Base-by-base conservation (phyloP, 2,329 filamentous ascomycete genomes). In the Sporothrix luriei region DNA sequence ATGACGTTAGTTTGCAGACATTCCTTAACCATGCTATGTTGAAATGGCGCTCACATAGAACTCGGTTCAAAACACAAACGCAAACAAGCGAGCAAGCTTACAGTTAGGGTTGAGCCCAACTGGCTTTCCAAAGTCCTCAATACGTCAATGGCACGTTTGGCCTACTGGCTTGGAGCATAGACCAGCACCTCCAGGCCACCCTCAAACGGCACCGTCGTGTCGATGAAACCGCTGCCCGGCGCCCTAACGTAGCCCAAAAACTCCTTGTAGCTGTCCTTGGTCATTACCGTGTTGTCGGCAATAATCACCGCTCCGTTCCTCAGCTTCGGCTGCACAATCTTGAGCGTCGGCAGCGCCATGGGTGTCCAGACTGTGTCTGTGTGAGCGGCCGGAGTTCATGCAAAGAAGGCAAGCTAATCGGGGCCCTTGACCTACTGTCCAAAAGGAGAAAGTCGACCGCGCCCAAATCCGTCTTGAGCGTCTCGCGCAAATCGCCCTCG, bases 391-490 rank as follows among this genome's bases (percentile, higher is more conserved):
- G 6, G 33, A 33, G 33, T 33, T 9, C 33, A 33, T 33, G 33
- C 33, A 33, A 33, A 33, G 33, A 33, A 33, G 33, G 33, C 33
- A 7, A 5, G 5, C 6, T 6, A 33, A 33, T 33, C 33, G 33
- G 33, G 4, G 33, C 9, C 9, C 33, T 7, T 33, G 5, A 82
- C 86, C 80, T 76, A 89, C 87, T 89, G 73, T 89, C 87, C 33
- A 90, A 79, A 29, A 88, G 77, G 19, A 90, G 73, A 24, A 89
- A 78, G 71, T 89, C 85, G n/a, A 89, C 78, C 40, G 81, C 74
- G 1, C 80, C 78, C 0, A 81, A 80, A 70, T 83, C 82, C 2
- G 78, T 72, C 72, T 80, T 81, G n/a, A 87, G 76, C 0, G 86
- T 89, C 76, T 89, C 83, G 0, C 80, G 78, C 62, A 90, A 71